Base-by-base conservation (phyloP, 2,329 filamentous ascomycete genomes). In the Botryotinia globosa region DNA sequence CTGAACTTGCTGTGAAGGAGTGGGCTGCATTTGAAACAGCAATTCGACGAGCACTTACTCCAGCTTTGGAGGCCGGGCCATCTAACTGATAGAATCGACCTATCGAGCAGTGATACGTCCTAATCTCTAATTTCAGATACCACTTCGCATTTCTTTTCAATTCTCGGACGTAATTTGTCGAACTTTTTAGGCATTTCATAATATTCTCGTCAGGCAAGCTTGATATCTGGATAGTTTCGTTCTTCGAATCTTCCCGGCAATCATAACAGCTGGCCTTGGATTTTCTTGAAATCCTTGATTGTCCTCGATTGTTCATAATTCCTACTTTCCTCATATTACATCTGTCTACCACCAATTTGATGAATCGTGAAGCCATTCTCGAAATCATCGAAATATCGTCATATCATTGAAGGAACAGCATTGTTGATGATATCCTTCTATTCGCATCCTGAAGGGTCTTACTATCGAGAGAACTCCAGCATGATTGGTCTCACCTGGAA, bases 21-120 rank as follows among this genome's bases (percentile, higher is more conserved):
- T 84, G 87, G 77, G 75, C 78, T 9, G 84, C 84, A 4, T 81
- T 90, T 9, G 85, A 89, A 78, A 78, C 80, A 7, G 83, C 87
- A 66, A 79, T 90, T 39, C 80, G 81, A 14, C 67, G 73, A 62
- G 76, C 77, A 66, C 72, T 80, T 25, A 75, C 77, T 71, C 74
- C 74, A 32, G 73, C 71, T 62, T 66, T 74, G 48, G 68, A 67
- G 34, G 68, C 32, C 8, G 51, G 70, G 29, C 51, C 70, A 68
- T 71, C 42, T 32, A 64, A 25, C 1, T 34, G 42, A 45, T 45
- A 64, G 62, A 45, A 45, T 20, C 34, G 37, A 25, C 34, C 37
- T 16, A 62, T 9, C 32, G 59, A 61, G 39, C 20, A 66, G 37
- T 32, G 42, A n/a, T 56, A 29, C n/a, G 20, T 44, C 25, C 5